Percentiles rank a stretch among this genome's conserved stretches.
These are phyloP conservation scores for Flaveria robusta DNA, from an alignment of 129 eudicot species.

Conservation along the genomic window DNA sequence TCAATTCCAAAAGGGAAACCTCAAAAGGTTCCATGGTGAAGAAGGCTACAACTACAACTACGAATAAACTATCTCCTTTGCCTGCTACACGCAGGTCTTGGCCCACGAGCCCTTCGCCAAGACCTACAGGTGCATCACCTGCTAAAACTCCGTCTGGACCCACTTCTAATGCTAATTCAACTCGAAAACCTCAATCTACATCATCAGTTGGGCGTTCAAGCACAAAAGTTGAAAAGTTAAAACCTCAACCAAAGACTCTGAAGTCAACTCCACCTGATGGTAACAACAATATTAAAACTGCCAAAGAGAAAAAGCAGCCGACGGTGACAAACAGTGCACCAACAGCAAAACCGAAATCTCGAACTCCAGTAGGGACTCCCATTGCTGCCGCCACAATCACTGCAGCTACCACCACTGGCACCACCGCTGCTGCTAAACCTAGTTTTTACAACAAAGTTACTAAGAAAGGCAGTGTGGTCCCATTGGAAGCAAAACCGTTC, in stretches of 20 bases:
- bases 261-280: constrained; percentile 54
- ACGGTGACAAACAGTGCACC: constrained; percentile 42
- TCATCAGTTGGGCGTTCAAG: constrained; percentile 52
- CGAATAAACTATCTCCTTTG: constrained; percentile 55
- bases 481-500: constrained; percentile 86
- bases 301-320: constrained; percentile 56
- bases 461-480: constrained; percentile 93
- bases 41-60: constrained; percentile 45
- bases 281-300: constrained; percentile 44
- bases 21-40: constrained; percentile 55
- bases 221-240: constrained; percentile 49
- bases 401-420: background rate
- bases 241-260: constrained; percentile 42
- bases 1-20: constrained; percentile 49
- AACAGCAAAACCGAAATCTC: constrained; percentile 48
- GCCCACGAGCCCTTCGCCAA: constrained; percentile 76
- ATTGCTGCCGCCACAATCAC: constrained; percentile 39
- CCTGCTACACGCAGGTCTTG: constrained; percentile 93
- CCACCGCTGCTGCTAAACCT: constrained; percentile 49
- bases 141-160: constrained; percentile 51
- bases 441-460: constrained; percentile 74
- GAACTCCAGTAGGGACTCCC: constrained; percentile 35
- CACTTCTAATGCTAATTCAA: constrained; percentile 44
- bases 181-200: constrained; percentile 59
- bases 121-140: constrained; percentile 54